Percentiles rank a stretch among this genome's conserved stretches.
Evolutionary conservation across 257 asterid species (phyloP).

Genomic region (Solanum lycopersicoides): DNA sequence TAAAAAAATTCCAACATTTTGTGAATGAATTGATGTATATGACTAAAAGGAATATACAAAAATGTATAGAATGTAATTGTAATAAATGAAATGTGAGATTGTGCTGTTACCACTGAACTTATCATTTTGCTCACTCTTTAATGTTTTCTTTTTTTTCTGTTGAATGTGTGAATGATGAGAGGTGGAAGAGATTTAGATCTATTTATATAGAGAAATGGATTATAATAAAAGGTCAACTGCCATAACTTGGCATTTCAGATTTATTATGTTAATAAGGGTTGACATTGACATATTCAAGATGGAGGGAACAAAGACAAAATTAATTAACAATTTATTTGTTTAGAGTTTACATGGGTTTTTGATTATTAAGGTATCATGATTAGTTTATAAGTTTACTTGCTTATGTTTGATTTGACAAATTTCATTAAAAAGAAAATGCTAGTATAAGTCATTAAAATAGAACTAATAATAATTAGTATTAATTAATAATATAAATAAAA

Average conservation of each 20-base stretch:
- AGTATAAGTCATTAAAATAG: too few relatives aligned
- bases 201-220: neutral
- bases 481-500: too few relatives aligned
- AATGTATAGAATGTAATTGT: constrained; percentile 7
- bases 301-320: neutral
- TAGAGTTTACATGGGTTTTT: neutral
- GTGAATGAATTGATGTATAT: neutral
- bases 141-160: neutral
- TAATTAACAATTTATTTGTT: neutral
- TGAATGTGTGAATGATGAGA: neutral
- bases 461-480: too few relatives aligned
- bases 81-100: constrained; percentile 2
- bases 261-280: neutral
- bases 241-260: neutral
- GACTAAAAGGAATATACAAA: constrained; percentile 6
- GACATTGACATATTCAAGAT: neutral
- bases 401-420: neutral
- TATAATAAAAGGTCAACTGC: neutral
- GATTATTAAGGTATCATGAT: neutral
- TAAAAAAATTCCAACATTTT: neutral
- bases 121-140: constrained; percentile 5
- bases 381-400: neutral
- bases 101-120: constrained; percentile 1
- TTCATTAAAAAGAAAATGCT: too few relatives aligned
- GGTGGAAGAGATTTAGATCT: neutral